Base-by-base conservation (phyloP, 208 protist species). In the Jaenimonas drosophilae region DNA sequence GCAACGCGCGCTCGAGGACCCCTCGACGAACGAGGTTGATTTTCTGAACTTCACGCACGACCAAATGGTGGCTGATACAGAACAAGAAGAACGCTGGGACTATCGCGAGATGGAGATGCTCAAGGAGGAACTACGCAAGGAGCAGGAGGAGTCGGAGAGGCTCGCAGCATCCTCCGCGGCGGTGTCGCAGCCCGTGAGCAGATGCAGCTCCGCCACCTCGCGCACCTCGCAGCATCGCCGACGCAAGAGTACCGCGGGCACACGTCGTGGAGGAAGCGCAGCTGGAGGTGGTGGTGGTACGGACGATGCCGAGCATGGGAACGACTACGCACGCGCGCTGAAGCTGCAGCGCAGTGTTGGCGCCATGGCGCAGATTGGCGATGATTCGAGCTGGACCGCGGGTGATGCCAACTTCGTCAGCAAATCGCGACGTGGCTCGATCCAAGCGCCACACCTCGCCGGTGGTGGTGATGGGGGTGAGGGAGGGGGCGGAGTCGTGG, bases 41-140 rank as follows among this genome's bases (percentile, higher is more conserved):
- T 60, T 36, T 36, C 25, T 53, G 17, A 60, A 60, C 54, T 46
- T 46, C 26, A 38, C 54, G 23, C 54, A 60, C 25, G 46, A 54
- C 16, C 39, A 41, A 9, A 6, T 53, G 36, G 27, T 53, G n/a
- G 29, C 42, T 3, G 34, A 44, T 3, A 50, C 19, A 6, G 5
- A 3, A 12, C 27, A 45, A 21, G 54, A 52, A 37, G 54, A 58
- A 2, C 38, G 2, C 9, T 29, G 52, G 14, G 52, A 58, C 31
- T 43, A 33, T 19, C 14, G 28, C 4, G 52, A 58, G 34, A 58
- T 58, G 42, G 19, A 48, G 42, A 14, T 11, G 9, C 14, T 48
- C n/a, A 48, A 48, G 33, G 32, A 37, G 39, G 11, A 32, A 30
- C 27, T 47, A 2, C 49, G 38, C 19, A 27, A 55, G 49, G 14